Evolutionary conservation across 164 flowering plant species (phyloP).

Genomic region (Litsea cubeba): DNA sequence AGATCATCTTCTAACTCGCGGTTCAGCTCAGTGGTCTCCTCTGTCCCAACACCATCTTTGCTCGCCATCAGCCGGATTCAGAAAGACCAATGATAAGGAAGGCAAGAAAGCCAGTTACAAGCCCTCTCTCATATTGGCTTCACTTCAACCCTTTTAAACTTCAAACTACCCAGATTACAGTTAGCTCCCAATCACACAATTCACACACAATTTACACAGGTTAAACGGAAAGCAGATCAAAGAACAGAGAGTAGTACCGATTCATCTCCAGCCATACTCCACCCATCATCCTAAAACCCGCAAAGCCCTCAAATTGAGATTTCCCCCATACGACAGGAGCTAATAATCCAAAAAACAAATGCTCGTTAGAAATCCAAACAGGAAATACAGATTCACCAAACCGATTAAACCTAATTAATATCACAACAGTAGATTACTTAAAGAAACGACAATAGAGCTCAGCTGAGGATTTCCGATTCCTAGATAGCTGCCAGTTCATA

Average conservation of each 20-base stretch:
- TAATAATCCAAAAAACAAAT: no score
- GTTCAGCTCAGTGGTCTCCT: slow-evolving; percentile 30
- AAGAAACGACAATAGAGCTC: no score
- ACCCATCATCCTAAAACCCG: no score
- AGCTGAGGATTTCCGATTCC: no score
- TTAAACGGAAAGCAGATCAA: slow-evolving; percentile 9
- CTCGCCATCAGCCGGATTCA: slow-evolving; percentile 53
- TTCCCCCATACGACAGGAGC: no score
- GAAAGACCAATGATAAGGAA: slow-evolving; percentile 30
- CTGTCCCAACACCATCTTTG: slow-evolving; percentile 23
- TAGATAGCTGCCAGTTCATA: no score
- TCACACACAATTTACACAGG: not conserved
- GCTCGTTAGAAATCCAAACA: no score
- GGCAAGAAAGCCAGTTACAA: slow-evolving; percentile 17
- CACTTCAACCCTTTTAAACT: slow-evolving; percentile 14
- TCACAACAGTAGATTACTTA: no score
- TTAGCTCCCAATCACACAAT: slow-evolving; percentile 1
- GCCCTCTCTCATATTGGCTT: slow-evolving; percentile 16
- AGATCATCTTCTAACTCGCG: slow-evolving; percentile 21
- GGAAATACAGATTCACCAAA: no score
- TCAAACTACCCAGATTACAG: slow-evolving; percentile 2
- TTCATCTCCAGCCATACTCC: slow-evolving; percentile 7
- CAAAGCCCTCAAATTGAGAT: no score
- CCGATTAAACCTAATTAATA: no score
- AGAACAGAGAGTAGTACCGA: not conserved